Evolutionary conservation across 2,329 filamentous ascomycete genomes (phyloP), one percentile per base, ranked within the genome.

Genomic region (Zalaria sp.): DNA sequence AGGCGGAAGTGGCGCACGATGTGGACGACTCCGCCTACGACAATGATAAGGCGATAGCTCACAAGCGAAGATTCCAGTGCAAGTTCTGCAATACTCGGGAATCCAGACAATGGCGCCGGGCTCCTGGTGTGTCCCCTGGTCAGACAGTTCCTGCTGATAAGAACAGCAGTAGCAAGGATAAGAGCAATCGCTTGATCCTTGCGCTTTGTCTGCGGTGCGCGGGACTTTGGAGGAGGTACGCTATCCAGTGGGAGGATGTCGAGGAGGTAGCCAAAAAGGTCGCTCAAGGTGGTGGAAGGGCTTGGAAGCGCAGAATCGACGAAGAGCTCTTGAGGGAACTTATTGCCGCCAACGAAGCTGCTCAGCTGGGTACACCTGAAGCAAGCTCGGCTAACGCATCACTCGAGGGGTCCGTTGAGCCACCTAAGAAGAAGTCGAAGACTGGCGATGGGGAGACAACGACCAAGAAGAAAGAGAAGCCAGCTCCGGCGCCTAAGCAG

Each of bases 11-110:
- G 47, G 91, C 89, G 5, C 83, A 98, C 57, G 81, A 89, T 47
- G 73, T 83, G 9, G 91, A 98, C 52, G 91, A 98, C 61, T 98
- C 91, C 4, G 91, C 91, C 3, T 98, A 94, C 53, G 91, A 98
- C 58, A 79, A 79, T 38, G 81, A 81, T 34, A 98, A 96, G 65
- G 87, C 89, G 0, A 63, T 65, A 3, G 71, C 77, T 45, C 81
- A 81, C 58, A 93, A 93, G 61, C 79, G 83, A 48, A 75, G 75
- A 18, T 96, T 98, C 55, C 73, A 86, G 49, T 98, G 91, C 72
- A 95, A 94, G 58, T 96, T 95, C 58, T 98, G 91, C 61, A 73
- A 70, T 40, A 83, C 79, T 3, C 82, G 81, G 46, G 71, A 73
- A 43, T 94, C 88, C 4, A 75, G 85, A 40, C 86, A 93, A 59